A percentile compares a stretch with the other conserved stretches of the same genome.
Conservation (phyloP, 2,329 filamentous ascomycete species). For the Aspergillus brunneoviolaceus region DNA sequence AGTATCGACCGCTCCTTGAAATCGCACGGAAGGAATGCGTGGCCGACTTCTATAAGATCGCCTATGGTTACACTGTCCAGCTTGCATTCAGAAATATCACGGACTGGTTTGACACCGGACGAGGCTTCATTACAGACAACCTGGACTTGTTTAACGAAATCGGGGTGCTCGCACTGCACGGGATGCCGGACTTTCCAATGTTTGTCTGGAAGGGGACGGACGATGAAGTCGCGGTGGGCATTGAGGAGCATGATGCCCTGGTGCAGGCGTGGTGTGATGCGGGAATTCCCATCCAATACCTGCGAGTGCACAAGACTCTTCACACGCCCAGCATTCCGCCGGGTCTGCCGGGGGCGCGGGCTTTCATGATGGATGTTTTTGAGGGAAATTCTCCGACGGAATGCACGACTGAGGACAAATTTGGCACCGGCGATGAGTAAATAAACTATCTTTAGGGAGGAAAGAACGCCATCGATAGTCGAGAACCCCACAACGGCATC, state of each 20-base stretch:
- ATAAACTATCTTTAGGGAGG: too few relatives aligned
- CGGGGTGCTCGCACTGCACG: background rate
- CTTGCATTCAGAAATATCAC: background rate
- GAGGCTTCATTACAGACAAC: background rate
- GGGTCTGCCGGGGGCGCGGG: background rate
- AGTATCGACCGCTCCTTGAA: background rate
- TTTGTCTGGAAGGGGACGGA: constrained; percentile 3
- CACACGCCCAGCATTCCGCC: background rate
- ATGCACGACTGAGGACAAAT: background rate
- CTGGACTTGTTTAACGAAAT: background rate
- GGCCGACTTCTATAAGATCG: background rate
- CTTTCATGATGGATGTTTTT: background rate
- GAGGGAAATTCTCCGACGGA: background rate
- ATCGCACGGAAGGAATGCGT: background rate
- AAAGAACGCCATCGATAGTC: too few relatives aligned
- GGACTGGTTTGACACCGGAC: background rate
- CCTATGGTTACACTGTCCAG: background rate
- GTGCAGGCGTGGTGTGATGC: background rate
- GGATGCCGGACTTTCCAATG: background rate
- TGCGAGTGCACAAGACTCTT: background rate
- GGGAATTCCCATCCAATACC: background rate
- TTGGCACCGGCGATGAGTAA: too few relatives aligned
- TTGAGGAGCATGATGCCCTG: background rate
- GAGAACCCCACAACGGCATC: too few relatives aligned
- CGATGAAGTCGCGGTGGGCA: background rate